Percentiles rank a stretch among this genome's conserved stretches.
These are phyloP conservation scores for Tuber brumale DNA, from an alignment of 495 filamentous ascomycete genomes.

Conservation along the genomic window DNA sequence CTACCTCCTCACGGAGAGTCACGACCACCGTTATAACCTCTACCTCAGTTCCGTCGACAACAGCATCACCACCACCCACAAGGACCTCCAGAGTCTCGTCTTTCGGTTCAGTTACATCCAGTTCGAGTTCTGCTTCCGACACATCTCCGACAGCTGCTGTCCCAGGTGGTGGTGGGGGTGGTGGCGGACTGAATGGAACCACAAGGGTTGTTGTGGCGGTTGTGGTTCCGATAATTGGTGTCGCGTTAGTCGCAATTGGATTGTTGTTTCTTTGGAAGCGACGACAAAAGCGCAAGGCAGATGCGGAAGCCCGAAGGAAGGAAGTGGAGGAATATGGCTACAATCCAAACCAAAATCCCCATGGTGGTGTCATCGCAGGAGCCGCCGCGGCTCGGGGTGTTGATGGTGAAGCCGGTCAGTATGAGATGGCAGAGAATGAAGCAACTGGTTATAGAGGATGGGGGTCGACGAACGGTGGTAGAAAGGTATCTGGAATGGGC, in stretches of 20 bases:
- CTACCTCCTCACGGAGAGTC: constrained; percentile 7
- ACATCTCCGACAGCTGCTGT: constrained; percentile 15
- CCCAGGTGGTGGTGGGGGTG: constrained; percentile 25
- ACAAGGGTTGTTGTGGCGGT: constrained; percentile 87
- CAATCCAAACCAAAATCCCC: constrained; percentile 90
- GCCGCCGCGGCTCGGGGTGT: constrained; percentile 47
- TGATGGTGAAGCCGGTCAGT: constrained; percentile 46
- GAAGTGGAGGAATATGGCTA: constrained; percentile 95
- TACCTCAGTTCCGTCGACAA: not conserved
- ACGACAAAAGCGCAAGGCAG: constrained; percentile 73
- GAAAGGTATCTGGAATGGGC: constrained; percentile 81
- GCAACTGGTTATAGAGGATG: constrained; percentile 83
- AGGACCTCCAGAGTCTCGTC: not conserved
- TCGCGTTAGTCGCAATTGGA: constrained; percentile 70
- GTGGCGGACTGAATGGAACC: constrained; percentile 52
- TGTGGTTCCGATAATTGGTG: constrained; percentile 82
- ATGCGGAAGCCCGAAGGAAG: constrained; percentile 81
- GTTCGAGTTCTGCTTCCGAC: constrained; percentile 5
- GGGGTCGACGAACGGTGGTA: constrained; percentile 69
- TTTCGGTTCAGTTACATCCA: not conserved
- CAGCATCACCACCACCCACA: not conserved
- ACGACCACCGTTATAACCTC: constrained; percentile 13
- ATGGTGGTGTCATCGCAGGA: constrained; percentile 57
- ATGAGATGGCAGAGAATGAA: constrained; percentile 63
- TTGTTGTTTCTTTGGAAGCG: constrained; percentile 80